Base-by-base conservation (phyloP, 352 stramenopile species). In the Phytophthora nicotianae region DNA sequence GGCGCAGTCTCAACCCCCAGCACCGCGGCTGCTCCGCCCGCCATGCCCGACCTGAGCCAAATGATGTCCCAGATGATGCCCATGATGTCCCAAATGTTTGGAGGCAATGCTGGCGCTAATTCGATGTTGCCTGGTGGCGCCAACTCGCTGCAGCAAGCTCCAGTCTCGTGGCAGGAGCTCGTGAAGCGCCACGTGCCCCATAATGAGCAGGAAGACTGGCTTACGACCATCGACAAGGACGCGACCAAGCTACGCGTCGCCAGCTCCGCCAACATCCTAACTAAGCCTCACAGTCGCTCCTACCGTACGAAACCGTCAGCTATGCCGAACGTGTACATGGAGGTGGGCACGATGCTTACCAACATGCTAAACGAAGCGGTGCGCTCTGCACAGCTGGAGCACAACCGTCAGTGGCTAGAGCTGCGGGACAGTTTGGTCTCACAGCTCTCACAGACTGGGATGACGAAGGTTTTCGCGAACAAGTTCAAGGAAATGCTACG, bases 61-160 rank as follows among this genome's bases (percentile, higher is more conserved):
- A 92, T 94, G 83, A 91, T 94, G 83, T 80, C 75, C 17, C 83
- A 94, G 58, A 94, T 94, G 86, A 45, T 54, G 48, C 48, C 48
- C 0, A 92, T 94, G 86, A 91, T 94, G 83, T 80, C 75, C 16
- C 83, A 94, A 63, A 94, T 94, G 74, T 81, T 94, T 20, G 78
- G 81, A 46, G 51, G 32, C 16, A 69, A 58, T 43, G 68, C 50
- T 17, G 60, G 62, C 20, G 41, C 43, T 43, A 79, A 77, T 50
- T 51, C 65, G 10, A 62, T 79, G 24, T 63, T 71, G 6, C 51
- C 64, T 32, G 50, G 58, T 0, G 61, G 58, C 2, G 54, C 68
- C 33, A 68, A 56, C n/a, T 52, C 46, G 14, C 33, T 41, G 16
- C 46, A 52, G 46, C 46, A 41, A 41, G 46, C 57, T 6, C 62